Conservation (phyloP, 2,329 filamentous ascomycete genomes). For the Ophiostoma sp. region DNA sequence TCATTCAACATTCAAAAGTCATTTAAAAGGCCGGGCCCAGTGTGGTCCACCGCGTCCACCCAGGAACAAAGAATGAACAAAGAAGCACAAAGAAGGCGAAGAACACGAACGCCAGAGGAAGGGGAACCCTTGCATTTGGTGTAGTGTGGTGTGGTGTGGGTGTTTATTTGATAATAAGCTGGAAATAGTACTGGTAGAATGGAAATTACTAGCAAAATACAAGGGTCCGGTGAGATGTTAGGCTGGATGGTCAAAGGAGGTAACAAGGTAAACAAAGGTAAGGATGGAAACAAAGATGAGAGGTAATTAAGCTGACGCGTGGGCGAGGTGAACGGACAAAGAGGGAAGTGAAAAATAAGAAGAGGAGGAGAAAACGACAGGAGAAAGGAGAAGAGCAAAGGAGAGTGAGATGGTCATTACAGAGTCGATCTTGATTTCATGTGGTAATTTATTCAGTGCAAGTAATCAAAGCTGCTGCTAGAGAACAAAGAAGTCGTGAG, state of each 20-base stretch:
- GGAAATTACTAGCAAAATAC: neutral
- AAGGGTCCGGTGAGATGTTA: neutral
- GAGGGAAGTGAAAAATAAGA: neutral
- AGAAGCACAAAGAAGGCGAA: conserved; percentile 1
- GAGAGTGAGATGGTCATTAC: neutral
- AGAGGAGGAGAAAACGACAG: neutral
- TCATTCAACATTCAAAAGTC: neutral
- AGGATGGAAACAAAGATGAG: neutral
- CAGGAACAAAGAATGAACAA: conserved; percentile 5
- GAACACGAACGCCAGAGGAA: neutral
- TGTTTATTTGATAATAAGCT: neutral
- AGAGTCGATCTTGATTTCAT: neutral
- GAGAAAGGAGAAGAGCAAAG: neutral
- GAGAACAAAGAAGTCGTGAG: neutral
- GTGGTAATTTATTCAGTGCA: neutral
- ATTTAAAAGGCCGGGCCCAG: neutral
- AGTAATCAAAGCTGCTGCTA: neutral
- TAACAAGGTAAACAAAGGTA: neutral
- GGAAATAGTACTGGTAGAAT: neutral
- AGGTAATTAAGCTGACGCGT: conserved; percentile 1
- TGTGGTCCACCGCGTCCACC: conserved; percentile 6
- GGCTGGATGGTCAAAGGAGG: neutral
- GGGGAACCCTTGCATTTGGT: conserved; percentile 6
- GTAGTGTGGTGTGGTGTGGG: neutral
- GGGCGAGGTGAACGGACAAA: neutral